Evolutionary conservation across 257 asterid species (phyloP), one percentile per base, ranked within the genome.

Genomic region (Linaria vulgaris): DNA sequence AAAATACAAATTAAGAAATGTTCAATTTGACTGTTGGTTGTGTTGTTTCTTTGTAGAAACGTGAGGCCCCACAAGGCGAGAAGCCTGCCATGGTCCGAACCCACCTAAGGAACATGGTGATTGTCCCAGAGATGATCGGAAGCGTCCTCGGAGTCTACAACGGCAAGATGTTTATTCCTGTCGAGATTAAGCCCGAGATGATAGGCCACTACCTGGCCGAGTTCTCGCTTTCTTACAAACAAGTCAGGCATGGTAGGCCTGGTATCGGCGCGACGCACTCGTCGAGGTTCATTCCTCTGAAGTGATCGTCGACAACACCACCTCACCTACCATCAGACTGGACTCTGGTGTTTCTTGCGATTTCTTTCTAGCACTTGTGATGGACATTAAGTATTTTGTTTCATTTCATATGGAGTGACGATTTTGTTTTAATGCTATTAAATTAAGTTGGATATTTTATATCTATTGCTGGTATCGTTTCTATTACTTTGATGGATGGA

Each of bases 261-360:
- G 95, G 95, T 81, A 86, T 89, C 65, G 97, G 95, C 72, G 97
- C 97, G 8, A 90, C 97, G 51, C 97, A 90, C 77, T 90, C 97
- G 24, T 90, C 97, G 37, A 78, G 97, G 79, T 90, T 90, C 75
- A 90, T 90, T 72, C 95, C 95, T 41, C 91, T 90, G 21, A 90
- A 90, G 85, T 90, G 73, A 79, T 60, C 52, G 12, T 22, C 43
- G n/a, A n/a, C 9, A 24, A 44, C 66, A n/a, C n/a, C n/a, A n/a
- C n/a, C n/a, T n/a, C 8, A 15, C 20, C 67, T 31, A 31, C 69
- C 12, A 23, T 34, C 69, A 45, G 44, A n/a, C n/a, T n/a, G n/a
- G n/a, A n/a, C n/a, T n/a, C n/a, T n/a, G n/a, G n/a, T n/a, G n/a
- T n/a, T n/a, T n/a, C n/a, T n/a, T n/a, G n/a, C n/a, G n/a, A n/a